Conservation (phyloP, 768 basidiomycete genomes). For the Austroboletus festivus region DNA sequence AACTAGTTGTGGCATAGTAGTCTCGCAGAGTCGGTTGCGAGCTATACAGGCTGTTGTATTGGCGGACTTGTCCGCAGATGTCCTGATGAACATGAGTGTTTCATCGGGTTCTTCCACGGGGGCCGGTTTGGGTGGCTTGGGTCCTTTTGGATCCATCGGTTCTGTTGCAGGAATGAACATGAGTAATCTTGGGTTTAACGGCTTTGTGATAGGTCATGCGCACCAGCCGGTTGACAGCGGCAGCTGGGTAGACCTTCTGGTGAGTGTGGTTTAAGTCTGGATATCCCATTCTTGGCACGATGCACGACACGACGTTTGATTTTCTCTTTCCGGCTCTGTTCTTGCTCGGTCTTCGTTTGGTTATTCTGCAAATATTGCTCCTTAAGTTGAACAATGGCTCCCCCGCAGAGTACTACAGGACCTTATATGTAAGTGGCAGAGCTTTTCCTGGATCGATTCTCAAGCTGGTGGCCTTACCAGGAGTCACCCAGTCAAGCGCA, state of each 20-base stretch:
- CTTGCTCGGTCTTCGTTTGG: neutral
- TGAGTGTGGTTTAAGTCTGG: slow-evolving; percentile 13
- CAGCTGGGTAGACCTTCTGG: slow-evolving; percentile 32
- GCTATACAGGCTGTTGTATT: slow-evolving; percentile 68
- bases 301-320: neutral
- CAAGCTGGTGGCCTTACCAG: slow-evolving; percentile 34
- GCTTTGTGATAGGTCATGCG: slow-evolving; percentile 20
- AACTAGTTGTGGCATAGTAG: slow-evolving; percentile 53
- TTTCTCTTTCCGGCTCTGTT: neutral
- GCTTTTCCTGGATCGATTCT: neutral
- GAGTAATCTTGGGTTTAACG: slow-evolving; percentile 25
- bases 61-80: slow-evolving; percentile 23
- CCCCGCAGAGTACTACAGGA: slow-evolving; percentile 62
- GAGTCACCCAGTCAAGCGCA: slow-evolving; percentile 62
- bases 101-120: slow-evolving; percentile 9
- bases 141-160: slow-evolving; percentile 25
- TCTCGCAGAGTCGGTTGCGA: slow-evolving; percentile 71
- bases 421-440: slow-evolving; percentile 54
- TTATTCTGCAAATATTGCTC: slow-evolving; percentile 12
- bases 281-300: neutral
- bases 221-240: slow-evolving; percentile 21
- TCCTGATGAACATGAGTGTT: slow-evolving; percentile 23
- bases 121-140: slow-evolving; percentile 3
- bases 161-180: slow-evolving; percentile 18
- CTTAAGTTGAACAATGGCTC: slow-evolving; percentile 53